phyloP scores from a whole-genome alignment of 768 basidiomycete genomes.

The Lentinula raphanica region DNA sequence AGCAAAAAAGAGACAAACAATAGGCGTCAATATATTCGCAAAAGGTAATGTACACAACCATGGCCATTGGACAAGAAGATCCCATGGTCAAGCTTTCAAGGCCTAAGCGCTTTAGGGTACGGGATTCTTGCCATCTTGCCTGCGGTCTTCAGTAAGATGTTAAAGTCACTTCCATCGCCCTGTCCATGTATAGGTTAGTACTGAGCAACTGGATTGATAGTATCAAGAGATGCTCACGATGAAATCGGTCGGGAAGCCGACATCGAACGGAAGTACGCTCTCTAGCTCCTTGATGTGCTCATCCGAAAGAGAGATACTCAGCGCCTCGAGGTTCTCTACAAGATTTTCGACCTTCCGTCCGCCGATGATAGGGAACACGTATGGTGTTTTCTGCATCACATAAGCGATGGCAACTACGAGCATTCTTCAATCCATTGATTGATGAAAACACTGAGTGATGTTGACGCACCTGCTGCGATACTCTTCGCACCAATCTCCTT shows the following conservation, averaged over 20 bases:
- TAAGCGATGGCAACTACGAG: constrained; percentile 19
- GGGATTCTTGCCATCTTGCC: constrained; percentile 2
- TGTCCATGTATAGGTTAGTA: background rate
- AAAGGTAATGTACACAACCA: too few relatives aligned
- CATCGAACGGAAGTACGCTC: constrained; percentile 13
- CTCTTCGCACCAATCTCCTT: constrained; percentile 30
- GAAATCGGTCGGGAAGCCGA: constrained; percentile 3
- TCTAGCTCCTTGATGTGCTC: constrained; percentile 37
- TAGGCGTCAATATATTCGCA: too few relatives aligned
- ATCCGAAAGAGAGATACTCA: constrained; percentile 31
- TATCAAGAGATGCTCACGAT: constrained; percentile 2
- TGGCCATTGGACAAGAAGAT: too few relatives aligned
- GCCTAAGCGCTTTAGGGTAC: background rate
- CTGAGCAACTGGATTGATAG: background rate
- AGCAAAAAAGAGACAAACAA: too few relatives aligned
- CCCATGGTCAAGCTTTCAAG: too few relatives aligned
- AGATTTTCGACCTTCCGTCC: constrained; percentile 41
- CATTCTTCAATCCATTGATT: background rate
- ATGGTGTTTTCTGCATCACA: constrained; percentile 40
- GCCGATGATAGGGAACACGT: constrained; percentile 39
- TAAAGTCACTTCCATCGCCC: constrained; percentile 11
- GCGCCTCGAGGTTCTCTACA: constrained; percentile 35
- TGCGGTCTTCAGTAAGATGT: background rate
- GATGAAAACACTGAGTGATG: too few relatives aligned
- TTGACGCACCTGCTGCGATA: constrained; percentile 31